Evolutionary conservation across 2,329 filamentous ascomycete species (phyloP).

Genomic region (Neopestalotiopsis clavispora): DNA sequence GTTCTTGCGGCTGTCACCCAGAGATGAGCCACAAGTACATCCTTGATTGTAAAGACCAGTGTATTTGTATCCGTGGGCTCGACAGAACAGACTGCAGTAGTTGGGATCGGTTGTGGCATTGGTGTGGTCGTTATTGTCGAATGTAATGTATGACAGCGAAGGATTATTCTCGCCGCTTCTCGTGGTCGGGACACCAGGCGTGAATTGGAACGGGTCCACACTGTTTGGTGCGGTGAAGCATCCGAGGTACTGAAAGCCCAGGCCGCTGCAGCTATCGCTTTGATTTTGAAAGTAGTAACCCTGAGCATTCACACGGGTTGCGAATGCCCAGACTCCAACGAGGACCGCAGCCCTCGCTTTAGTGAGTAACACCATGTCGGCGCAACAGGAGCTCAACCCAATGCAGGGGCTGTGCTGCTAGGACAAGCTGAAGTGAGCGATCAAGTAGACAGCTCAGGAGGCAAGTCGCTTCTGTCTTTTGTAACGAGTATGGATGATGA

Average conservation of each 20-base stretch:
- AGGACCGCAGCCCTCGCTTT: constrained; percentile 25
- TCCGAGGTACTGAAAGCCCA: constrained; percentile 24
- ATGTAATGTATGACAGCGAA: constrained; percentile 27
- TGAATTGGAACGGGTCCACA: constrained; percentile 26
- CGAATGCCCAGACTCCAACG: constrained; percentile 24
- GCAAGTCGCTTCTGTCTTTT: not conserved
- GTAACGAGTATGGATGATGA: constrained; percentile 4
- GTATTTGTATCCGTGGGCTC: constrained; percentile 33
- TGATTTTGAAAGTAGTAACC: constrained; percentile 23
- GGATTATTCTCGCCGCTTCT: constrained; percentile 20
- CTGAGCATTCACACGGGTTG: constrained; percentile 23
- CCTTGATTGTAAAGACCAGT: constrained; percentile 24
- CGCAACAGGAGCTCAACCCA: constrained; percentile 9
- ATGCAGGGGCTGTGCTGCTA: constrained; percentile 12
- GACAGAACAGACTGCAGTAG: constrained; percentile 30
- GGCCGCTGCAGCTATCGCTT: constrained; percentile 14
- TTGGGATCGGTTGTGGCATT: constrained; percentile 33
- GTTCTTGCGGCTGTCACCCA: constrained; percentile 16
- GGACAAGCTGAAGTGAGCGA: not conserved
- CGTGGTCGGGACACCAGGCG: not conserved
- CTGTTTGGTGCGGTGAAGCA: constrained; percentile 19
- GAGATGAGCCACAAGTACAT: constrained; percentile 32
- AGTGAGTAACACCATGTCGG: constrained; percentile 27
- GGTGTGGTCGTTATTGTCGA: constrained; percentile 24
- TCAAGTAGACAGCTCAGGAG: not conserved